These are phyloP conservation scores for Mallotus japonicus DNA, from an alignment of 441 rosid species.

Conservation along the genomic window DNA sequence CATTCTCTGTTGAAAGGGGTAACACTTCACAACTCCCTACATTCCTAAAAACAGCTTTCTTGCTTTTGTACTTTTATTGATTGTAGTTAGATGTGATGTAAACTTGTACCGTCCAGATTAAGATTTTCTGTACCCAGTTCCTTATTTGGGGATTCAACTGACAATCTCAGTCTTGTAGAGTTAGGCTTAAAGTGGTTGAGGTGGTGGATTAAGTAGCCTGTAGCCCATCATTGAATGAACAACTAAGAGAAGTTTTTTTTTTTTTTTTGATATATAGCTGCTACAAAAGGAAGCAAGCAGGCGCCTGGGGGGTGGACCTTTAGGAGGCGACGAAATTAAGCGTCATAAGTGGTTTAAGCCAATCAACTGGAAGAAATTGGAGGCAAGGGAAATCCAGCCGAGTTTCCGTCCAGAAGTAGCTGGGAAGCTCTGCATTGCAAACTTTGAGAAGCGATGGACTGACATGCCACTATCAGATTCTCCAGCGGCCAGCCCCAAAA, in stretches of 20 bases:
- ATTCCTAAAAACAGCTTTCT: background rate
- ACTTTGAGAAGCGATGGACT: slow-evolving; percentile 84
- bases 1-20: slow-evolving; percentile 76
- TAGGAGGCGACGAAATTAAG: slow-evolving; percentile 71
- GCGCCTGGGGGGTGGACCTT: slow-evolving; percentile 72
- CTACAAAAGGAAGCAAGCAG: slow-evolving; percentile 72
- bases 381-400: slow-evolving; percentile 66
- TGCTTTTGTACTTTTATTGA: background rate
- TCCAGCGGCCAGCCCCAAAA: slow-evolving; percentile 78
- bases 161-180: too few species aligned
- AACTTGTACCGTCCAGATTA: background rate
- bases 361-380: slow-evolving; percentile 86
- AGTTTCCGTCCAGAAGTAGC: slow-evolving; percentile 79
- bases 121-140: background rate
- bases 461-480: slow-evolving; percentile 78
- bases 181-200: too few species aligned
- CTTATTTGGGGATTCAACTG: too few species aligned
- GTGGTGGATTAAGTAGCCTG: background rate
- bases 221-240: too few species aligned
- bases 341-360: slow-evolving; percentile 82
- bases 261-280: slow-evolving; percentile 42
- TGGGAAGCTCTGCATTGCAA: slow-evolving; percentile 80
- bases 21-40: slow-evolving; percentile 6
- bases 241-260: background rate
- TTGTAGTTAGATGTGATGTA: background rate